A percentile compares a stretch with the other conserved stretches of the same genome.
Conservation (phyloP, 2,329 filamentous ascomycete species). For the Pochonia chlamydosporia region DNA sequence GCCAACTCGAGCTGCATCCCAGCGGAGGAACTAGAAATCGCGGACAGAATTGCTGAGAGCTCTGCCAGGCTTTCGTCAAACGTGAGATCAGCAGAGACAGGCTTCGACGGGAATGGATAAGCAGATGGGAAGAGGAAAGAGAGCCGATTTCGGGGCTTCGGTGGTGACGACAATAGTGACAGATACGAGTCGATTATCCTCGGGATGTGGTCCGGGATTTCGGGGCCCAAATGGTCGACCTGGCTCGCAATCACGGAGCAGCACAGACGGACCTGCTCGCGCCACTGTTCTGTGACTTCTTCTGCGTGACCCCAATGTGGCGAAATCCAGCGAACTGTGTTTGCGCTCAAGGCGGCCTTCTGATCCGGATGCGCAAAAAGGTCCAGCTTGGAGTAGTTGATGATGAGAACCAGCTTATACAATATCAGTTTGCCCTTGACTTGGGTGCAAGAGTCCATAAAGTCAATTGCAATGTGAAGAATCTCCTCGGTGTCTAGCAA, state of each 20-base stretch:
- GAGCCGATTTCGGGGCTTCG: slow-evolving; percentile 56
- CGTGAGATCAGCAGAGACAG: slow-evolving; percentile 50
- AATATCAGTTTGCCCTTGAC: slow-evolving; percentile 88
- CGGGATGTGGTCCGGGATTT: slow-evolving; percentile 83
- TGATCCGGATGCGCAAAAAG: slow-evolving; percentile 78
- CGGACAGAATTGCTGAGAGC: slow-evolving; percentile 79
- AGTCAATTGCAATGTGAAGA: slow-evolving; percentile 83
- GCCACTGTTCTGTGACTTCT: slow-evolving; percentile 77
- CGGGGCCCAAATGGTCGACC: slow-evolving; percentile 68
- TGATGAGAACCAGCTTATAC: slow-evolving; percentile 87
- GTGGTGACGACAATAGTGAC: slow-evolving; percentile 56
- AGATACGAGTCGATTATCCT: slow-evolving; percentile 89
- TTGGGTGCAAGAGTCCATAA: slow-evolving; percentile 82
- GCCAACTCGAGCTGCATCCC: slow-evolving; percentile 71
- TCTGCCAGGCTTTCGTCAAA: slow-evolving; percentile 89
- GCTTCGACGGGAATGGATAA: slow-evolving; percentile 80
- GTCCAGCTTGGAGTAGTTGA: slow-evolving; percentile 80
- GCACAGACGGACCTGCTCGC: slow-evolving; percentile 86
- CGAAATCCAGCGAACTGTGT: slow-evolving; percentile 83
- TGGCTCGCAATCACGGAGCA: slow-evolving; percentile 89
- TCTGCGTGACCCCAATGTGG: slow-evolving; percentile 84
- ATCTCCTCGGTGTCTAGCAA: slow-evolving; percentile 79
- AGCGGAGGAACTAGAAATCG: slow-evolving; percentile 64
- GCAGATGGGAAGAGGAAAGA: slow-evolving; percentile 85
- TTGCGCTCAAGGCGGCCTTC: slow-evolving; percentile 65